phyloP scores from a whole-genome alignment of 495 filamentous ascomycete genomes.

The Aspergillus affinis region DNA sequence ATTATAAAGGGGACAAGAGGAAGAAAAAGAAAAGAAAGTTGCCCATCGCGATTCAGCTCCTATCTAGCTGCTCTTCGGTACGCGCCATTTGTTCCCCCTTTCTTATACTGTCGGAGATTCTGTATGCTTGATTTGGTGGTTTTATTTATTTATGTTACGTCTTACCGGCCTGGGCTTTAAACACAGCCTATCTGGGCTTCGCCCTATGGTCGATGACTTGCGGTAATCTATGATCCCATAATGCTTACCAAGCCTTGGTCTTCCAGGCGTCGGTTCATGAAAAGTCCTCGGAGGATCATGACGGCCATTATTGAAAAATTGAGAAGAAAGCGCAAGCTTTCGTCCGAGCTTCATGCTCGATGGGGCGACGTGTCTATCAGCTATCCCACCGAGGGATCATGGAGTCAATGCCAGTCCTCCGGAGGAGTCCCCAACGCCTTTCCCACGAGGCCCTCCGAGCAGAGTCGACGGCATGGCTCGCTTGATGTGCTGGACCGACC shows the following conservation, averaged over 20 bases:
- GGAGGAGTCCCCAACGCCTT: background rate
- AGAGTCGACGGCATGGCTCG: conserved; percentile 13
- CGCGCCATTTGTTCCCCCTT: background rate
- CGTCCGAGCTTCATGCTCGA: conserved; percentile 41
- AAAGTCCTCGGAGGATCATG: conserved; percentile 31
- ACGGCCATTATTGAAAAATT: conserved; percentile 37
- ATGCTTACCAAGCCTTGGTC: conserved; percentile 17
- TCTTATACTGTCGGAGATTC: background rate
- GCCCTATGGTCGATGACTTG: background rate
- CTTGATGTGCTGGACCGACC: conserved; percentile 12
- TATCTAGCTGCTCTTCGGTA: background rate
- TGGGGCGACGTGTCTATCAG: conserved; percentile 47
- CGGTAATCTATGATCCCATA: conserved; percentile 1
- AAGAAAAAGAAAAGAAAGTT: background rate
- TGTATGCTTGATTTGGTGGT: background rate
- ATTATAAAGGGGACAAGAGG: background rate
- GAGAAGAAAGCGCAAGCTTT: conserved; percentile 40
- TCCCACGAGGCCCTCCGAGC: conserved; percentile 5
- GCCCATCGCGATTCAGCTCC: background rate
- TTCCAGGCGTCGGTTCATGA: conserved; percentile 26
- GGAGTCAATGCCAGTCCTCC: conserved; percentile 39
- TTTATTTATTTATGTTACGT: background rate
- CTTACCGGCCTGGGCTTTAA: background rate
- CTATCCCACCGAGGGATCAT: conserved; percentile 43
- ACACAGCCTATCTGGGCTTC: background rate